phyloP scores from a whole-genome alignment of 2,329 filamentous ascomycete species.

The Fusarium vanettenii region DNA sequence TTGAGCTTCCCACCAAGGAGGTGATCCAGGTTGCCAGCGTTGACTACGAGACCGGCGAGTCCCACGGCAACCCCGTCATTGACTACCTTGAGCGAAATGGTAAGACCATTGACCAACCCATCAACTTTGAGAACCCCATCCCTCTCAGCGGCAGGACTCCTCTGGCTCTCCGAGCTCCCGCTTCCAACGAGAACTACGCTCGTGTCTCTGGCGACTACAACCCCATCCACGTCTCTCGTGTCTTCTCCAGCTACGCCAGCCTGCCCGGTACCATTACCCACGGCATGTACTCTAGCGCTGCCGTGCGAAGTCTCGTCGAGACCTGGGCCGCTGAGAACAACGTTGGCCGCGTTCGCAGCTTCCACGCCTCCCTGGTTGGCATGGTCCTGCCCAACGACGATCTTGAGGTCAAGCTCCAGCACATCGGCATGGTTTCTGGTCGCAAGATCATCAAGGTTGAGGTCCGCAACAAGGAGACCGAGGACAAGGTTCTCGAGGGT shows the following conservation, averaged over 20 bases:
- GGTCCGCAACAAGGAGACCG: conserved; percentile 92
- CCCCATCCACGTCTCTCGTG: conserved; percentile 96
- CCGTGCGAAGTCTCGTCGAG: conserved; percentile 94
- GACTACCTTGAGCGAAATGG: conserved; percentile 96
- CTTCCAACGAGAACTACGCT: conserved; percentile 97
- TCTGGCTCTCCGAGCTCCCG: conserved; percentile 87
- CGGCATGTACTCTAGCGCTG: conserved; percentile 98
- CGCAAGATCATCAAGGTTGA: conserved; percentile 99
- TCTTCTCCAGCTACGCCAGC: conserved; percentile 96
- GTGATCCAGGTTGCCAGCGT: conserved; percentile 97
- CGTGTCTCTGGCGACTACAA: conserved; percentile 99
- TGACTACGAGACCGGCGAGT: conserved; percentile 90
- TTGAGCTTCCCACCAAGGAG: conserved; percentile 97
- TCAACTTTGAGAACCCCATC: conserved; percentile 97
- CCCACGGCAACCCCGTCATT: conserved; percentile 95
- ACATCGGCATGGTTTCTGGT: conserved; percentile 96
- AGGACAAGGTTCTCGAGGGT: conserved; percentile 94
- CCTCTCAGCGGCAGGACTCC: conserved; percentile 93
- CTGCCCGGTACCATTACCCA: conserved; percentile 97
- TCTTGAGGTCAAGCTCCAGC: conserved; percentile 93
- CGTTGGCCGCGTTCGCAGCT: conserved; percentile 94
- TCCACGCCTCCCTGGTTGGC: conserved; percentile 95
- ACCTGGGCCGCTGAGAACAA: conserved; percentile 99
- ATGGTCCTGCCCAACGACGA: conserved; percentile 99
- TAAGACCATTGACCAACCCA: conserved; percentile 91